Percentiles rank a stretch among this genome's conserved stretches.
Conservation (phyloP, 371 early-diverging fungal genomes). For the Sporodiniella umbellata region DNA sequence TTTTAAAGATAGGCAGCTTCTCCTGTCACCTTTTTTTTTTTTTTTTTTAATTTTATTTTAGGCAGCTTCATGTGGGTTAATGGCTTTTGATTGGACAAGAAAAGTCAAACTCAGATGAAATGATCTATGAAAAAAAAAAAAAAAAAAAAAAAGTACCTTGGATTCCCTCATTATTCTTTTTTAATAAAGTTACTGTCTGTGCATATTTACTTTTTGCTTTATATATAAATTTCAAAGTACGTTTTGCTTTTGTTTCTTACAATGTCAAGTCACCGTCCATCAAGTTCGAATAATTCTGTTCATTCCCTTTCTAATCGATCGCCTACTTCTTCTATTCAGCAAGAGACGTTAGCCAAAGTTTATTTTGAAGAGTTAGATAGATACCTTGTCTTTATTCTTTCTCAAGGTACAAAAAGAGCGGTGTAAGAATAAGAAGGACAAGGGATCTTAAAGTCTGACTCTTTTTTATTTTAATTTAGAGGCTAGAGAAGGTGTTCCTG, state of each 20-base stretch:
- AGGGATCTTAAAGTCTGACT: too few species aligned
- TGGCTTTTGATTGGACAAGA: too few species aligned
- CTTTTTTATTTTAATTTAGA: slow-evolving; percentile 26
- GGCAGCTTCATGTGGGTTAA: too few species aligned
- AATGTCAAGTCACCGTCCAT: background rate
- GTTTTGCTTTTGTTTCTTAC: too few species aligned
- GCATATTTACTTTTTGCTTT: background rate
- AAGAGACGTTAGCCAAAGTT: slow-evolving; percentile 34
- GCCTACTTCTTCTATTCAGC: slow-evolving; percentile 18
- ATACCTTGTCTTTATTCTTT: slow-evolving; percentile 26
- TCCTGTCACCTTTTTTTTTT: too few species aligned
- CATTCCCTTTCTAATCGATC: slow-evolving; percentile 14
- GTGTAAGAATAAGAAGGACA: background rate
- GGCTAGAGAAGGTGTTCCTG: slow-evolving; percentile 45
- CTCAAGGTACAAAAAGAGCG: slow-evolving; percentile 32
- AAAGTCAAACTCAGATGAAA: too few species aligned
- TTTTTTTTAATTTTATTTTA: too few species aligned
- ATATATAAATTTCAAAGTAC: too few species aligned
- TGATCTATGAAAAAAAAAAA: too few species aligned
- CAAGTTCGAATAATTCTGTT: background rate
- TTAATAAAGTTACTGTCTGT: background rate
- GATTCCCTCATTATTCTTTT: too few species aligned
- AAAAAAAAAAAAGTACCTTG: too few species aligned
- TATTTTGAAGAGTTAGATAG: slow-evolving; percentile 39
- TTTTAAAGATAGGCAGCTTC: too few species aligned